phyloP scores from a whole-genome alignment of 768 basidiomycete species.

The Termitomyces sp. region DNA sequence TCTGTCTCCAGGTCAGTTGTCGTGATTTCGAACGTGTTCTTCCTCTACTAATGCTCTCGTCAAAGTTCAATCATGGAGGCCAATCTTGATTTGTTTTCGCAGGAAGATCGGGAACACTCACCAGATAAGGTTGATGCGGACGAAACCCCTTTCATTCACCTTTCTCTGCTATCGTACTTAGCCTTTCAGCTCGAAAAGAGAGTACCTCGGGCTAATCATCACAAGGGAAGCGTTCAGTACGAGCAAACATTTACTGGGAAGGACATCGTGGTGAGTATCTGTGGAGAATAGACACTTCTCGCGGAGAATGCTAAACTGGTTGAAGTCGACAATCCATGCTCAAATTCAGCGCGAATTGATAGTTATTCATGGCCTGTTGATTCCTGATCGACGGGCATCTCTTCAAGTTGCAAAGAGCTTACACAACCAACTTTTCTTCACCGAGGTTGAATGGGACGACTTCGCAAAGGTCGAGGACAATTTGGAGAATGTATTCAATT shows the following conservation, averaged over 20 bases:
- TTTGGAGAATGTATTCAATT: constrained; percentile 91
- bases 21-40: background rate
- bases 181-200: constrained; percentile 87
- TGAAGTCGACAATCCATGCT: constrained; percentile 79
- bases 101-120: background rate
- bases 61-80: background rate
- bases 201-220: constrained; percentile 79
- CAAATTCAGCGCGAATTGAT: constrained; percentile 82
- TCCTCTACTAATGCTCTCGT: background rate
- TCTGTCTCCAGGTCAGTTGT: background rate
- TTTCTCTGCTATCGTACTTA: constrained; percentile 80
- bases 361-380: constrained; percentile 64
- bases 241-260: constrained; percentile 92
- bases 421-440: constrained; percentile 91
- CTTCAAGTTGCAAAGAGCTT: constrained; percentile 85
- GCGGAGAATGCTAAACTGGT: background rate
- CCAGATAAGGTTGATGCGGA: background rate
- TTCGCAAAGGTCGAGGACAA: constrained; percentile 71
- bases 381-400: constrained; percentile 76
- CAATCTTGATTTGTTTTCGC: background rate
- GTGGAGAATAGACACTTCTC: background rate
- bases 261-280: constrained; percentile 76
- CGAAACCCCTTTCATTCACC: constrained; percentile 30
- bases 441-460: constrained; percentile 92
- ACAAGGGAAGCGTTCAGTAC: constrained; percentile 91